These are phyloP conservation scores for Scedosporium aurantiacum DNA, from an alignment of 2,329 filamentous ascomycete species.

Conservation along the genomic window DNA sequence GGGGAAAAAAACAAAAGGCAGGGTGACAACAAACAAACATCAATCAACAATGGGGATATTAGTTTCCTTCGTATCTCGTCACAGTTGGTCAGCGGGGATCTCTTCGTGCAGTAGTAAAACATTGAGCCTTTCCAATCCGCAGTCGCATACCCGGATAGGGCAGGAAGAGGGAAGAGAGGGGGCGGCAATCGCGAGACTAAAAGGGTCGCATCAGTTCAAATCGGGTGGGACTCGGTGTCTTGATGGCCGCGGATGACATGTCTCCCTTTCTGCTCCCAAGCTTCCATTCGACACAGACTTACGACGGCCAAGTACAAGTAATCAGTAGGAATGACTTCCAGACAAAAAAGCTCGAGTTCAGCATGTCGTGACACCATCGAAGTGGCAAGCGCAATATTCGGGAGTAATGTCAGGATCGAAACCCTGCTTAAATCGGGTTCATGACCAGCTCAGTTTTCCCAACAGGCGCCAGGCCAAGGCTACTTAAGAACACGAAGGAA, in stretches of 20 bases:
- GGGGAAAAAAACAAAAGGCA: constrained; percentile 1
- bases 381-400: too few species aligned
- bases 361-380: too few species aligned
- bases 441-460: too few species aligned
- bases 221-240: neutral
- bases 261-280: neutral
- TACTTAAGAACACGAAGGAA: too few species aligned
- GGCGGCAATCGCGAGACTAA: neutral
- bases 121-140: neutral
- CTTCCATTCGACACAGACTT: neutral
- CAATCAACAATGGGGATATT: neutral
- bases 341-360: too few species aligned
- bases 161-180: neutral
- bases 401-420: too few species aligned
- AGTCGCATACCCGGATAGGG: neutral
- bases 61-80: neutral
- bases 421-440: too few species aligned
- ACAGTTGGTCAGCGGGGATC: neutral
- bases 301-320: too few species aligned
- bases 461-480: too few species aligned
- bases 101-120: neutral
- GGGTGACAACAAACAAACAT: constrained; percentile 7
- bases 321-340: too few species aligned
- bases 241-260: neutral
- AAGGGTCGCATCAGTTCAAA: neutral